Evolutionary conservation across 1,284 basidiomycete species (phyloP).

Genomic region (Pseudozyma sp.): DNA sequence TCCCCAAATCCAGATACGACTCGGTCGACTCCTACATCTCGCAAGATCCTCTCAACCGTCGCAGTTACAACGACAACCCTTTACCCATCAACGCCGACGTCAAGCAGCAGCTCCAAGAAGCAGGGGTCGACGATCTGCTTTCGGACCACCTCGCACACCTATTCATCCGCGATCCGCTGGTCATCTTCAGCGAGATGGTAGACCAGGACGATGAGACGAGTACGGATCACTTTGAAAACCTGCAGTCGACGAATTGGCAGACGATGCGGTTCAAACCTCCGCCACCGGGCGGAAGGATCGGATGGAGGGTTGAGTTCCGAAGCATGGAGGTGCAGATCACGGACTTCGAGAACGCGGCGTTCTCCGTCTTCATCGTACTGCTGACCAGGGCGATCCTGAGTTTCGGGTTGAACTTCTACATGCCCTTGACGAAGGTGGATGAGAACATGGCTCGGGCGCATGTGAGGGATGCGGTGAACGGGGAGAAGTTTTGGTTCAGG

Average conservation of each 20-base stretch:
- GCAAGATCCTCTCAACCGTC: constrained; percentile 83
- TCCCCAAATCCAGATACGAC: constrained; percentile 97
- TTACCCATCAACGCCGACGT: constrained; percentile 81
- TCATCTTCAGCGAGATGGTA: constrained; percentile 92
- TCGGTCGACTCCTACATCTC: constrained; percentile 95
- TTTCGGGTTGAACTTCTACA: constrained; percentile 93
- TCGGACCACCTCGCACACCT: constrained; percentile 93
- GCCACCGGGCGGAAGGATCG: constrained; percentile 83
- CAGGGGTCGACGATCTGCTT: constrained; percentile 84
- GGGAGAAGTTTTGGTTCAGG: constrained; percentile 88
- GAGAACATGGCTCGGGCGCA: constrained; percentile 96
- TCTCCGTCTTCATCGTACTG: constrained; percentile 91
- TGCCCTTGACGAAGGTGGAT: constrained; percentile 97
- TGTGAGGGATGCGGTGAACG: constrained; percentile 79
- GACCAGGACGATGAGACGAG: constrained; percentile 88
- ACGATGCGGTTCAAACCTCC: constrained; percentile 99
- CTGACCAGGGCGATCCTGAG: constrained; percentile 91
- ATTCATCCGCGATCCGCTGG: constrained; percentile 97
- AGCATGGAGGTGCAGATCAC: constrained; percentile 99
- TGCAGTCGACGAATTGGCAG: constrained; percentile 99
- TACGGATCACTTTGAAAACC: constrained; percentile 98
- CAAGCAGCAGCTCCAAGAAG: constrained; percentile 44
- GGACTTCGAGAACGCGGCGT: constrained; percentile 98
- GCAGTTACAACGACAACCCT: constrained; percentile 90
- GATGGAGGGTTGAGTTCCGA: constrained; percentile 98